Conservation (phyloP, 2,329 filamentous ascomycete species). For the Arthrobotrys musiformis region DNA sequence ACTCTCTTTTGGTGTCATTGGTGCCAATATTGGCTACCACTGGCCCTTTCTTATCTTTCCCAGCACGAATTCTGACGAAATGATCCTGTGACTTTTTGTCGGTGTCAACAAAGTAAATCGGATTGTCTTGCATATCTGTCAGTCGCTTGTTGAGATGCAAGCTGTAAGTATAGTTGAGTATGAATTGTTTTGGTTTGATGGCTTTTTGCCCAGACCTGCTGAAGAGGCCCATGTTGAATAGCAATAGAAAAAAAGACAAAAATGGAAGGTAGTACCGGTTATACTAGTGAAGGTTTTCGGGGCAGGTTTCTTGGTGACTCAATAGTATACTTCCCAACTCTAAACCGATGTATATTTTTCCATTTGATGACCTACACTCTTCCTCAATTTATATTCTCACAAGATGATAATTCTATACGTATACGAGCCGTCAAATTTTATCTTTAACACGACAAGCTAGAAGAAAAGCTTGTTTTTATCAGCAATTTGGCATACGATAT, state of each 20-base stretch:
- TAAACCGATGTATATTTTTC: no score
- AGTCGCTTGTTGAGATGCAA: conserved; percentile 6
- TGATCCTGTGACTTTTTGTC: neutral
- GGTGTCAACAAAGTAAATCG: conserved; percentile 13
- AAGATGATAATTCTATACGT: no score
- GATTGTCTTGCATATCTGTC: neutral
- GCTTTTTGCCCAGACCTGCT: neutral
- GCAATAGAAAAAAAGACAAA: neutral
- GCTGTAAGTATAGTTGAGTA: conserved; percentile 13
- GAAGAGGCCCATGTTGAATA: conserved; percentile 8
- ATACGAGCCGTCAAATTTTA: no score
- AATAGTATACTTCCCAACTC: neutral
- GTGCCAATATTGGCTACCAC: neutral
- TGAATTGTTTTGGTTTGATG: conserved; percentile 7
- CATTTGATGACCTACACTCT: neutral
- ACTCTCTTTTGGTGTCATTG: conserved; percentile 5
- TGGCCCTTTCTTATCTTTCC: conserved; percentile 9
- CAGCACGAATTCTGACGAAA: conserved; percentile 13
- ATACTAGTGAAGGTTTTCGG: neutral
- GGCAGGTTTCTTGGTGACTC: neutral
- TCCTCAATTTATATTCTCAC: neutral
- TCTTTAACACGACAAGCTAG: no score
- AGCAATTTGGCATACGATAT: neutral
- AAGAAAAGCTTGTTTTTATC: conserved; percentile 1
- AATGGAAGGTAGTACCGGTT: neutral